These are phyloP conservation scores for Microascus cirrosus DNA, from an alignment of 2,329 filamentous ascomycete genomes.

Conservation along the genomic window DNA sequence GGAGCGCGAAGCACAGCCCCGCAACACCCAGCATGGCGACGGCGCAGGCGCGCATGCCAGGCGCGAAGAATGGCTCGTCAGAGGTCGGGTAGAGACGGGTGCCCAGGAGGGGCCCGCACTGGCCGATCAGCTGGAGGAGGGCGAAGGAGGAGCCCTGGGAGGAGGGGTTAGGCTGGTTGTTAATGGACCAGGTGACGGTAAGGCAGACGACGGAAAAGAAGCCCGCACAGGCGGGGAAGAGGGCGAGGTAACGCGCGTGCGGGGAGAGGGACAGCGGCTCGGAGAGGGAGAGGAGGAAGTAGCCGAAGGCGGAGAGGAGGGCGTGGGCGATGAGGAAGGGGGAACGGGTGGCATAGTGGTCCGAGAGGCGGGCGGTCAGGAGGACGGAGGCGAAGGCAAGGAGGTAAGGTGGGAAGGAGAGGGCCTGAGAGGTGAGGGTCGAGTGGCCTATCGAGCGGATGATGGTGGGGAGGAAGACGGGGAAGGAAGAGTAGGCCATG, in stretches of 20 bases:
- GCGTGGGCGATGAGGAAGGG: slow-evolving; percentile 59
- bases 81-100: slow-evolving; percentile 51
- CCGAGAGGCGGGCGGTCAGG: slow-evolving; percentile 60
- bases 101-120: slow-evolving; percentile 65
- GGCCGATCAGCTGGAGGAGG: slow-evolving; percentile 70
- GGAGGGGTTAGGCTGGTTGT: slow-evolving; percentile 63
- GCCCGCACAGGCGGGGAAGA: slow-evolving; percentile 69
- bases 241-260: slow-evolving; percentile 55
- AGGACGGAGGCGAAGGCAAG: slow-evolving; percentile 63
- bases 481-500: slow-evolving; percentile 77
- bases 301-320: slow-evolving; percentile 50
- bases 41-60: slow-evolving; percentile 52
- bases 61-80: slow-evolving; percentile 50
- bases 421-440: slow-evolving; percentile 57
- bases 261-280: slow-evolving; percentile 29
- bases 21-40: slow-evolving; percentile 52
- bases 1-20: slow-evolving; percentile 38
- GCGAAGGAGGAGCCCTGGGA: slow-evolving; percentile 68
- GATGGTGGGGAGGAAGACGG: slow-evolving; percentile 78
- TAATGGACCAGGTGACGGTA: slow-evolving; percentile 79
- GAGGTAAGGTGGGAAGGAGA: slow-evolving; percentile 74
- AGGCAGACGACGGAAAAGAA: slow-evolving; percentile 80
- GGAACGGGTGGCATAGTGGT: slow-evolving; percentile 51
- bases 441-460: slow-evolving; percentile 66
- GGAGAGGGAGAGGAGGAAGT: slow-evolving; percentile 49